These are phyloP conservation scores for Austroboletus festivus DNA, from an alignment of 768 basidiomycete genomes.

Conservation along the genomic window DNA sequence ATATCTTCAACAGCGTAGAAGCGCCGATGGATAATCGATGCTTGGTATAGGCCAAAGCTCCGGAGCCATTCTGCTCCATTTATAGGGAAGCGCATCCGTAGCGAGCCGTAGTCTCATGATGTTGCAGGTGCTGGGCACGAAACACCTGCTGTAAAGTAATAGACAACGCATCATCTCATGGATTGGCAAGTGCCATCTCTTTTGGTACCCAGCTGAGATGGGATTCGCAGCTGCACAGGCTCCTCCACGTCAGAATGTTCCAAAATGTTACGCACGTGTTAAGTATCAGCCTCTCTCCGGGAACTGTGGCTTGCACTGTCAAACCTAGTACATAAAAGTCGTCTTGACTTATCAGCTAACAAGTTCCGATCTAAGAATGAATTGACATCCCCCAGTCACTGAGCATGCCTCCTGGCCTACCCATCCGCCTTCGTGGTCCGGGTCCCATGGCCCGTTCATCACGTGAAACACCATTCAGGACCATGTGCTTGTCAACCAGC, in stretches of 20 bases:
- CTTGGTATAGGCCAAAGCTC: no score
- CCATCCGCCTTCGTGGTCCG: constrained; percentile 48
- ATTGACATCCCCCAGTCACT: constrained; percentile 61
- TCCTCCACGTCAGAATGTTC: no score
- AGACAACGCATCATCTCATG: no score
- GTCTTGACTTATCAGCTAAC: not conserved
- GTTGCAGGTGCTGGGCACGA: no score
- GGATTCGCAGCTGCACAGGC: no score
- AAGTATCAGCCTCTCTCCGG: not conserved
- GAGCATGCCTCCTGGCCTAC: constrained; percentile 43
- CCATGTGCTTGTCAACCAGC: constrained; percentile 78
- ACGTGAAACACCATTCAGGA: constrained; percentile 53
- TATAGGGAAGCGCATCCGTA: no score
- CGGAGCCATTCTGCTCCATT: no score
- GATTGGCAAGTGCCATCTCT: no score
- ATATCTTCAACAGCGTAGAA: not conserved
- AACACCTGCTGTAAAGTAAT: no score
- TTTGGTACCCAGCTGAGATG: no score
- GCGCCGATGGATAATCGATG: not conserved
- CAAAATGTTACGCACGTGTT: not conserved
- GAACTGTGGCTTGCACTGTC: not conserved
- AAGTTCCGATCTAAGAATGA: constrained; percentile 34
- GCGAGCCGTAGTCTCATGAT: no score
- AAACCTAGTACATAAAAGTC: not conserved
- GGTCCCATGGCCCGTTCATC: constrained; percentile 48